A percentile compares a stretch with the other conserved stretches of the same genome.
Conservation (phyloP, 202 grass and related monocot species). For the Eragrostis tef region DNA sequence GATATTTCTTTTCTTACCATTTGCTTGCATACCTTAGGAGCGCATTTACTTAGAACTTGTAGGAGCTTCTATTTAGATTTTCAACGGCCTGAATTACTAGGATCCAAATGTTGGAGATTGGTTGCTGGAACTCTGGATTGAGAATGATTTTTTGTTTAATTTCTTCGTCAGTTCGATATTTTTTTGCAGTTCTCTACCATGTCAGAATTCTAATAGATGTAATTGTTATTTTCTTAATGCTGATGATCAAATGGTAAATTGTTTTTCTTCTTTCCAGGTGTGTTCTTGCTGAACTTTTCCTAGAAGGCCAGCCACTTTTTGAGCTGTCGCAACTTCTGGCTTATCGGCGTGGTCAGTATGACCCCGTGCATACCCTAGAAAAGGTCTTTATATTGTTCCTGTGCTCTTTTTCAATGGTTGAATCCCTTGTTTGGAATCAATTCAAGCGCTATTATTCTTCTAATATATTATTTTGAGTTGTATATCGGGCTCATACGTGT, state of each 20-base stretch:
- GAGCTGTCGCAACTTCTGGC: constrained; percentile 93
- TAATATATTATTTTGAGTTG: constrained; percentile 30
- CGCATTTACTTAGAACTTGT: constrained; percentile 15
- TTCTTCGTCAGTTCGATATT: constrained; percentile 20
- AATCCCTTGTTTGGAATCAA: constrained; percentile 27
- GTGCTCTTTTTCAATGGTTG: constrained; percentile 35
- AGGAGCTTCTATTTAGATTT: background rate
- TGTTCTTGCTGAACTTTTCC: constrained; percentile 94
- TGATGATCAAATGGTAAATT: constrained; percentile 13
- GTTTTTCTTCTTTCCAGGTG: constrained; percentile 66
- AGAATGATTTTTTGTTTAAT: background rate
- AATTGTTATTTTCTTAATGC: background rate
- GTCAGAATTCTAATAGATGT: constrained; percentile 12
- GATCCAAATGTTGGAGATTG: background rate
- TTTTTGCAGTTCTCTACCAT: constrained; percentile 26
- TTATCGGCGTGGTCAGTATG: constrained; percentile 92
- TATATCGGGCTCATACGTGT: background rate
- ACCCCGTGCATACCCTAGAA: constrained; percentile 72
- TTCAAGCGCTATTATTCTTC: constrained; percentile 28
- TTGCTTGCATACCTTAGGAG: background rate
- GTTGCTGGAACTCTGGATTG: background rate
- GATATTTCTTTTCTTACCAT: constrained; percentile 13
- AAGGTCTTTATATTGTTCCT: constrained; percentile 66
- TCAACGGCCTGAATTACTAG: background rate
- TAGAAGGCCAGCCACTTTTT: constrained; percentile 87